A percentile compares a stretch with the other conserved stretches of the same genome.
Conservation (phyloP, 805 yeast species). For the Metschnikowia continentalis region DNA sequence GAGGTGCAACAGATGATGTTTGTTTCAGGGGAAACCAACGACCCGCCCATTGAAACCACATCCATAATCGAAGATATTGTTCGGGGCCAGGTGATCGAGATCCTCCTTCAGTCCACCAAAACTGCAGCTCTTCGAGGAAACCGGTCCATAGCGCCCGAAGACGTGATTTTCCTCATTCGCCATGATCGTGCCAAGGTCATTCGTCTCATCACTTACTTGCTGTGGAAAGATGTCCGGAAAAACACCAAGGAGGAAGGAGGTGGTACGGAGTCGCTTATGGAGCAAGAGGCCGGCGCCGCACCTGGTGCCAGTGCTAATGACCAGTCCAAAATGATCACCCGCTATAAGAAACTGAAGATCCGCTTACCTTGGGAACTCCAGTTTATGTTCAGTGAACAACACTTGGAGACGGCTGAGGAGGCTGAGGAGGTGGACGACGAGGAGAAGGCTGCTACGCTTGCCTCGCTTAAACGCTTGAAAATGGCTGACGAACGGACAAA, state of each 20-base stretch:
- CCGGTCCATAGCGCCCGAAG: conserved; percentile 84
- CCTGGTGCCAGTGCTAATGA: conserved; percentile 30
- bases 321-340: conserved; percentile 39
- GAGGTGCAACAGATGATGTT: conserved; percentile 99
- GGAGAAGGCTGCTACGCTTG: conserved; percentile 82
- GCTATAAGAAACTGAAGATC: conserved; percentile 70
- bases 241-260: conserved; percentile 57
- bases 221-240: conserved; percentile 97
- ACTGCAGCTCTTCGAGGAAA: conserved; percentile 80
- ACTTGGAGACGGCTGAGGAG: conserved; percentile 64
- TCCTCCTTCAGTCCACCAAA: conserved; percentile 67
- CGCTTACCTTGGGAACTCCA: conserved; percentile 93
- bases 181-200: conserved; percentile 94
- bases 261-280: conserved; percentile 48
- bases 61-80: conserved; percentile 94
- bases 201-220: conserved; percentile 80
- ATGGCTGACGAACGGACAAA: conserved; percentile 91
- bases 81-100: conserved; percentile 88
- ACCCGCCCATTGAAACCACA: conserved; percentile 89
- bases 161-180: conserved; percentile 84
- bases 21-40: conserved; percentile 91
- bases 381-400: conserved; percentile 90
- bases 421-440: conserved; percentile 71
- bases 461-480: conserved; percentile 83
- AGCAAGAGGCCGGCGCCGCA: conserved; percentile 35